Evolutionary conservation across 2,329 filamentous ascomycete species (phyloP).

Genomic region (Dryadomyces sulphureus): DNA sequence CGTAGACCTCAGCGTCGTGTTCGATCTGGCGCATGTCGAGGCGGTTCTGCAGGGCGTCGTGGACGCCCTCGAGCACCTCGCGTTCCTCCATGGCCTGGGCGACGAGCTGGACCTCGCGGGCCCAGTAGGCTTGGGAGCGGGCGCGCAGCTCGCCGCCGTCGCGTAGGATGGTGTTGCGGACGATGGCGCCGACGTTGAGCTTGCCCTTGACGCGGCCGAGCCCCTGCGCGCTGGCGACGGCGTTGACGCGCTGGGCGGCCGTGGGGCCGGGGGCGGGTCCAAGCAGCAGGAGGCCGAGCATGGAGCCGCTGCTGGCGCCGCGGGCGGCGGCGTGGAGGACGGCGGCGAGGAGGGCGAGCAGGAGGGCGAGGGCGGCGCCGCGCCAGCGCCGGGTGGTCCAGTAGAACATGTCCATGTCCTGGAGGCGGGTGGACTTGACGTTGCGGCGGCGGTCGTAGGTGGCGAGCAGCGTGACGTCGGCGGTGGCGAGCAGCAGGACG

Average conservation of each 20-base stretch:
- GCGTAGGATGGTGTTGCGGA: constrained; percentile 66
- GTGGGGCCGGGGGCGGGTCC: constrained; percentile 44
- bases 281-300: constrained; percentile 6
- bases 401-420: constrained; percentile 55
- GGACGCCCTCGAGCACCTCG: constrained; percentile 57
- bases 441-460: constrained; percentile 54
- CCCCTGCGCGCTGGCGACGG: constrained; percentile 26
- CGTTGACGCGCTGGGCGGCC: constrained; percentile 51
- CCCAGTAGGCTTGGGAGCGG: constrained; percentile 62
- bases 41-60: constrained; percentile 48
- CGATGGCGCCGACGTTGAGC: constrained; percentile 56
- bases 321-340: constrained; percentile 68
- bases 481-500: constrained; percentile 38
- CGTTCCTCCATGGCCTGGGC: constrained; percentile 64
- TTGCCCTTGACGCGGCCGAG: constrained; percentile 49
- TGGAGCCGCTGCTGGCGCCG: constrained; percentile 23
- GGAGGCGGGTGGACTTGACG: constrained; percentile 41
- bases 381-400: constrained; percentile 55
- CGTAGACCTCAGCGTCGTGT: constrained; percentile 49
- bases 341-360: constrained; percentile 49
- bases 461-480: constrained; percentile 52
- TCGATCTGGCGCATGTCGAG: constrained; percentile 48
- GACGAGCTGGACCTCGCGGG: constrained; percentile 58
- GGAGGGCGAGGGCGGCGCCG: constrained; percentile 43
- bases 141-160: constrained; percentile 55